Percentiles rank a stretch among this genome's conserved stretches.
phyloP scores from a whole-genome alignment of 768 basidiomycete species.

The Russula earlei region DNA sequence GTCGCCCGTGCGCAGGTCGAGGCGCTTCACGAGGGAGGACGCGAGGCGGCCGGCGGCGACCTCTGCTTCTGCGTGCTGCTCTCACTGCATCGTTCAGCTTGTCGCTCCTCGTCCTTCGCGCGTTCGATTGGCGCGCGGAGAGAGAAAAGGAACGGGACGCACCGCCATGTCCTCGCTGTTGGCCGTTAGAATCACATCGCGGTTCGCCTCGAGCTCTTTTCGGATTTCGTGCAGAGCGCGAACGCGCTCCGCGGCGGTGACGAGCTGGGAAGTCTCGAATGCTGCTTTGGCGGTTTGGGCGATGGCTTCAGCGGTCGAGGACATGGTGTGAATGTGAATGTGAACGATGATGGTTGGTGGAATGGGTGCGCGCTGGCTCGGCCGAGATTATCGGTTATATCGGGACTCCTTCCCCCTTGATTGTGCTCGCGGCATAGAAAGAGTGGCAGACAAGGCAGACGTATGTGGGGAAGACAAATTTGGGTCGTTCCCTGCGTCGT shows the following conservation, averaged over 20 bases:
- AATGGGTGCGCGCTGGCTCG: background rate
- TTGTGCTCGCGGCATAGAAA: too few relatives aligned
- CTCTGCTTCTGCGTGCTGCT: conserved; percentile 63
- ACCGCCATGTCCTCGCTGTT: conserved; percentile 65
- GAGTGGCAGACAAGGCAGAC: too few relatives aligned
- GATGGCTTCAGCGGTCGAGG: conserved; percentile 40
- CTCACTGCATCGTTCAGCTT: conserved; percentile 33
- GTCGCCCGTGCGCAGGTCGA: conserved; percentile 68
- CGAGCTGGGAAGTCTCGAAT: conserved; percentile 80
- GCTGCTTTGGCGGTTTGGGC: conserved; percentile 74
- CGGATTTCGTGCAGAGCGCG: conserved; percentile 64
- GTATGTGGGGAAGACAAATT: too few relatives aligned
- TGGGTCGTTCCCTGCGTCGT: too few relatives aligned
- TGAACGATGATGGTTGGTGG: too few relatives aligned
- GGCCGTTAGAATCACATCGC: conserved; percentile 63
- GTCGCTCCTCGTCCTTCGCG: background rate
- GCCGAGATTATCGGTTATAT: background rate
- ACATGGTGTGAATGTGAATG: background rate
- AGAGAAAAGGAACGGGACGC: conserved; percentile 28
- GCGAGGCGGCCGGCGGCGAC: conserved; percentile 66
- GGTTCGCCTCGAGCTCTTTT: conserved; percentile 52
- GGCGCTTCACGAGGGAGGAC: conserved; percentile 68
- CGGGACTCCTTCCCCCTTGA: too few relatives aligned
- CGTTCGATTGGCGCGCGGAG: too few relatives aligned
- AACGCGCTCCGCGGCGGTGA: conserved; percentile 57